Evolutionary conservation across 2,329 filamentous ascomycete genomes (phyloP), one percentile per base, ranked within the genome.

Genomic region (Ceratocystiopsis sp.): DNA sequence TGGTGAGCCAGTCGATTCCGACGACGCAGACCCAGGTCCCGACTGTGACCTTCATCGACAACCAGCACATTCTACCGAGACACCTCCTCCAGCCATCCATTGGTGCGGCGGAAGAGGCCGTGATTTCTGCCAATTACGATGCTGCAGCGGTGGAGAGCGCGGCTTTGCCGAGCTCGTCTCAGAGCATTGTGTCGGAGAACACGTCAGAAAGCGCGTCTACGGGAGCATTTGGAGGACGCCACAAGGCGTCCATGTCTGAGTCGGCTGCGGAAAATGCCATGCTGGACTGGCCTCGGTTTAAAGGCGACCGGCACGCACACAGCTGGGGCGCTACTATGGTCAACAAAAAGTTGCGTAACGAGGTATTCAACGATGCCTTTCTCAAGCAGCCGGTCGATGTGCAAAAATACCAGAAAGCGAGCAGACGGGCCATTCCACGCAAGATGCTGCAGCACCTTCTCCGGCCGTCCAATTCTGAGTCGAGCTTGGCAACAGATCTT

Each of bases 301-400:
- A 11, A 29, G 25, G 25, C 25, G 67, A 75, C 37, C 65, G 71
- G 17, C 67, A 70, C 53, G 70, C 74, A 9, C 74, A 74, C 50
- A 78, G 75, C 53, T 95, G 89, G 87, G 87, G 89, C 9, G 85
- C 86, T 15, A 95, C 87, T 0, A 87, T 81, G 18, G 83, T 95
- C 46, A 96, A 96, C 57, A 81, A 83, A 53, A 77, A 80, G 46
- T 62, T 96, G 35, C 80, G 87, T 46, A 89, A 93, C 56, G 84
- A 93, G 58, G 86, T 95, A 1, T 80, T 95, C 55, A 84, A 86
- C 35, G 87, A 95, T 56, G 89, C 89, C 0, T 95, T 95, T 54
- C 67, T 85, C 37, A 84, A 86, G 46, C 81, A 86, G 42, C 78
- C 82, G 0, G 82, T 94, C 47, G 79, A 84, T n/a, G 65, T 79